These are phyloP conservation scores for Candida ovalis DNA, from an alignment of 805 yeast species.

Conservation along the genomic window DNA sequence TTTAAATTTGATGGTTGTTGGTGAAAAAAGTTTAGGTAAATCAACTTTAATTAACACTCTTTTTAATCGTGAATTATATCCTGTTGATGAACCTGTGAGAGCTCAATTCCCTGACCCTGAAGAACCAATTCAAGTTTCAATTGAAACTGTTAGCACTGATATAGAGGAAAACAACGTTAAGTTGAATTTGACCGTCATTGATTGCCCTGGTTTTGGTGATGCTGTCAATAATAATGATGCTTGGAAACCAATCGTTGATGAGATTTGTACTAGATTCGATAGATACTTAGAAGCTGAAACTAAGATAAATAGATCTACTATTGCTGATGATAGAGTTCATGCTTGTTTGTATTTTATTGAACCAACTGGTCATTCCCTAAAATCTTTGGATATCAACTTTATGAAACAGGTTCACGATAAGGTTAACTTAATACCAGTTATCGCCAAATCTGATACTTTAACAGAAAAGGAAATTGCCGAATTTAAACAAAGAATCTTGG, in stretches of 20 bases:
- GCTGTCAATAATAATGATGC: constrained; percentile 72
- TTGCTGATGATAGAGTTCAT: constrained; percentile 82
- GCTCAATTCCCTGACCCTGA: constrained; percentile 41
- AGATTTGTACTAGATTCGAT: constrained; percentile 83
- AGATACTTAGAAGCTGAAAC: constrained; percentile 87
- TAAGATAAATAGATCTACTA: constrained; percentile 65
- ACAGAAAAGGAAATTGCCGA: constrained; percentile 77
- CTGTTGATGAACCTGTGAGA: constrained; percentile 21
- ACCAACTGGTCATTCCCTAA: constrained; percentile 93
- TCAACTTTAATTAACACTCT: constrained; percentile 87
- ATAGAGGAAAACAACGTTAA: constrained; percentile 94
- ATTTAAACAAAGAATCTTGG: constrained; percentile 74
- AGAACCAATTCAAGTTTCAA: constrained; percentile 44
- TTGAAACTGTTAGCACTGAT: constrained; percentile 60
- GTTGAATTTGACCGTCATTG: constrained; percentile 76
- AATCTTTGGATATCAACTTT: constrained; percentile 82
- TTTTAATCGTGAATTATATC: constrained; percentile 64
- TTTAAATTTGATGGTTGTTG: constrained; percentile 85
- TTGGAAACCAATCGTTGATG: constrained; percentile 91
- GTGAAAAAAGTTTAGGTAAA: constrained; percentile 91
- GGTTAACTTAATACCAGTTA: constrained; percentile 90
- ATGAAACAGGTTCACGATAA: constrained; percentile 86
- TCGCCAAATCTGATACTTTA: constrained; percentile 91
- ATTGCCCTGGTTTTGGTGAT: constrained; percentile 94
- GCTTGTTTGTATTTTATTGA: constrained; percentile 92